Percentiles rank a stretch among this genome's conserved stretches.
These are phyloP conservation scores for Colletotrichum graminicola DNA, from an alignment of 2,329 filamentous ascomycete genomes.

Conservation along the genomic window DNA sequence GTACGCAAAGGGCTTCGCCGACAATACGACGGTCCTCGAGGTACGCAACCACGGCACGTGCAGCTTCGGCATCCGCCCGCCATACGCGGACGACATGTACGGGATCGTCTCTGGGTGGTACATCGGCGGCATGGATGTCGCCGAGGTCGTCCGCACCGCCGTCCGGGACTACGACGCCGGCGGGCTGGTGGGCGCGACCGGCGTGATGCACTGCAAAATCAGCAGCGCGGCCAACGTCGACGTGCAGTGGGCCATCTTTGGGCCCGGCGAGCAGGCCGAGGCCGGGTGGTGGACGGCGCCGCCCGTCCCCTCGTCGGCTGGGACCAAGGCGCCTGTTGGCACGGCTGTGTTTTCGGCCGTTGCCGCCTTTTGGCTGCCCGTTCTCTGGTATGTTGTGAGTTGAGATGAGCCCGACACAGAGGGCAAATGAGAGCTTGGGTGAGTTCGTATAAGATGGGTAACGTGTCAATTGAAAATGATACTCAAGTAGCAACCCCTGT, in stretches of 20 bases:
- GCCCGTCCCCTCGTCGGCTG: conserved; percentile 19
- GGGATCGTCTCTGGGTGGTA: conserved; percentile 11
- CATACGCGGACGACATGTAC: conserved; percentile 2
- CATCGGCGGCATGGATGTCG: conserved; percentile 23
- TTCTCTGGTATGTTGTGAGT: conserved; percentile 7
- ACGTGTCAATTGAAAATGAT: no score
- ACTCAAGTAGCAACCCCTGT: no score
- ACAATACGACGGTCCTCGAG: conserved; percentile 27
- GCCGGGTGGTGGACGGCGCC: conserved; percentile 19
- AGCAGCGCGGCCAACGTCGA: conserved; percentile 6
- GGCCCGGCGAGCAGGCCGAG: conserved; percentile 8
- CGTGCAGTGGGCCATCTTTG: conserved; percentile 26
- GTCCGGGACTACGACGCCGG: background rate
- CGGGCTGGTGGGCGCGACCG: conserved; percentile 22
- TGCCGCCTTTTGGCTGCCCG: background rate
- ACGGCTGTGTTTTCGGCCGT: background rate
- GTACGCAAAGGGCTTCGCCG: conserved; percentile 7
- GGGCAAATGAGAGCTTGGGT: background rate
- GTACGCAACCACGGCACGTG: conserved; percentile 15
- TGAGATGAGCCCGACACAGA: background rate
- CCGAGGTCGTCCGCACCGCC: background rate
- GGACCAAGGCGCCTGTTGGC: background rate
- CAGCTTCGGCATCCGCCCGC: conserved; percentile 27
- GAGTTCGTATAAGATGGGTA: background rate
- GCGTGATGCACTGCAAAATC: conserved; percentile 21